phyloP scores from a whole-genome alignment of 2,329 filamentous ascomycete genomes.

The Aspergillus ochraceus region DNA sequence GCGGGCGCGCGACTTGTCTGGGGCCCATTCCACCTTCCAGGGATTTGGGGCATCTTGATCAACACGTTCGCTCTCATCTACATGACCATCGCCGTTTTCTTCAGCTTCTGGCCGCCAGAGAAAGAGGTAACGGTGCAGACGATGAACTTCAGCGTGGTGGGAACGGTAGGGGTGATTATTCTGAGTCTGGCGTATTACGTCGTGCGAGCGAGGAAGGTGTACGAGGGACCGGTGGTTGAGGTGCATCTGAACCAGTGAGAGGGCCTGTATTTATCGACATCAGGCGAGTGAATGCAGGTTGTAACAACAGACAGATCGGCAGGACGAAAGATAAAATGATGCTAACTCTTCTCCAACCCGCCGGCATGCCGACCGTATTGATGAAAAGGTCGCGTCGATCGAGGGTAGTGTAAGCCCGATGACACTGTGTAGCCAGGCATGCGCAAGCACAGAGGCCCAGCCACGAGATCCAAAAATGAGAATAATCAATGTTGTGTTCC shows the following conservation, averaged over 20 bases:
- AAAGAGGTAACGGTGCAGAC: slow-evolving; percentile 37
- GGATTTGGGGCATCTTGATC: slow-evolving; percentile 41
- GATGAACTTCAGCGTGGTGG: slow-evolving; percentile 51
- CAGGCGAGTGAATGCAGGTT: neutral
- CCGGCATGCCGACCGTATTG: slow-evolving; percentile 53
- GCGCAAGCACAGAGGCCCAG: slow-evolving; percentile 70
- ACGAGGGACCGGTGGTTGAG: slow-evolving; percentile 32
- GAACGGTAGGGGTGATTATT: slow-evolving; percentile 43
- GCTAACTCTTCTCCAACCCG: slow-evolving; percentile 57
- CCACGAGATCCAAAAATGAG: slow-evolving; percentile 68
- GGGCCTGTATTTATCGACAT: too few species aligned
- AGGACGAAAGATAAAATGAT: neutral
- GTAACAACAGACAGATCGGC: too few species aligned
- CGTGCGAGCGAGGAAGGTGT: slow-evolving; percentile 34
- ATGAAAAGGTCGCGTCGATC: slow-evolving; percentile 71
- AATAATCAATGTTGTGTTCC: slow-evolving; percentile 75
- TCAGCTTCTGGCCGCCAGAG: slow-evolving; percentile 49
- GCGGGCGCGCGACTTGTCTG: slow-evolving; percentile 29
- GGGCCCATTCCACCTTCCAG: slow-evolving; percentile 30
- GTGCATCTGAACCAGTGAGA: neutral
- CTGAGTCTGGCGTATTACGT: slow-evolving; percentile 44
- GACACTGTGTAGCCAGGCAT: slow-evolving; percentile 67
- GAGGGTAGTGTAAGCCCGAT: slow-evolving; percentile 73
- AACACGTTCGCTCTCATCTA: slow-evolving; percentile 49
- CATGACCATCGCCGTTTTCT: slow-evolving; percentile 49